Evolutionary conservation across 306 rosid genomes (phyloP).

Genomic region (Urtica urens): DNA sequence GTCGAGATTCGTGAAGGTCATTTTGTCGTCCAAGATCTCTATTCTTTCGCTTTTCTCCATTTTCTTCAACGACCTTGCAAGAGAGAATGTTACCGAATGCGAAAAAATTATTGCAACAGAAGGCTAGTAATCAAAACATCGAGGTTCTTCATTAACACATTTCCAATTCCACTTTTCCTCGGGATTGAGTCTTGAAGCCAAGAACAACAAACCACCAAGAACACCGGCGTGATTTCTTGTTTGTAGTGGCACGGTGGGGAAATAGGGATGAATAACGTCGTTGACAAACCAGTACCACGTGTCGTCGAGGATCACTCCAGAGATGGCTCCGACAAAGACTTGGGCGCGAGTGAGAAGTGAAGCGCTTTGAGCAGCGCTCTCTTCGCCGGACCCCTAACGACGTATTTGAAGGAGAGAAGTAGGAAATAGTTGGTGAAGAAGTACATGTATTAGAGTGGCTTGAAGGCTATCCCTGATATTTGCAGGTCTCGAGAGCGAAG

Average conservation of each 20-base stretch:
- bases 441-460: conserved; percentile 86
- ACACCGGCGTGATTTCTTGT: too few relatives aligned
- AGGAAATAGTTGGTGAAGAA: conserved; percentile 64
- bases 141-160: too few relatives aligned
- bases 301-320: conserved; percentile 60
- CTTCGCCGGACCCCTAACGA: conserved; percentile 24
- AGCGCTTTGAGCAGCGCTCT: conserved; percentile 20
- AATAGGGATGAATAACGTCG: conserved; percentile 25
- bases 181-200: too few relatives aligned
- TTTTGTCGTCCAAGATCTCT: too few relatives aligned
- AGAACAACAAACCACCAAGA: too few relatives aligned
- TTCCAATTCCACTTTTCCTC: too few relatives aligned
- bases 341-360: conserved; percentile 72
- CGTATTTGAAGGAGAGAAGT: conserved; percentile 30
- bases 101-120: too few relatives aligned
- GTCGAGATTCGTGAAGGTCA: too few relatives aligned
- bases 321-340: conserved; percentile 70
- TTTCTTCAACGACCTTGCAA: too few relatives aligned
- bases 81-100: too few relatives aligned
- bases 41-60: too few relatives aligned
- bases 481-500: conserved; percentile 63
- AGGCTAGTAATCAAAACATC: too few relatives aligned
- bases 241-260: conserved; percentile 51
- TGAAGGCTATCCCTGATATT: conserved; percentile 95
- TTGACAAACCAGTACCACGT: conserved; percentile 82